Evolutionary conservation across 2,329 filamentous ascomycete genomes (phyloP), one percentile per base, ranked within the genome.

Genomic region (Niveomyces coronatus): DNA sequence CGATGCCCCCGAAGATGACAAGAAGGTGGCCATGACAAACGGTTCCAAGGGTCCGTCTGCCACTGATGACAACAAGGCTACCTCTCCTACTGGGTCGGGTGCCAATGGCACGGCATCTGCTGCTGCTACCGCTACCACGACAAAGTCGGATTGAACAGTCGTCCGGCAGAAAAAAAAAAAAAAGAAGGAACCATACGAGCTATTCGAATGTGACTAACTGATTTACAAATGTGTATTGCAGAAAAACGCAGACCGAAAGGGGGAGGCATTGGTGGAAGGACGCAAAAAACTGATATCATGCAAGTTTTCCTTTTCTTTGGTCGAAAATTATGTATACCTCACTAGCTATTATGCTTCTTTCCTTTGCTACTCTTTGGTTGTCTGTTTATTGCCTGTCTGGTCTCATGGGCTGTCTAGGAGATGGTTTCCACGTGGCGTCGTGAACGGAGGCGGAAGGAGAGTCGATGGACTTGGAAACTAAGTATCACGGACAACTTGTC

Each of bases 1-100:
- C 56, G 89, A 96, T 52, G 89, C 88, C 41, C 85, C 77, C 4
- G 88, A 94, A 47, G 89, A 95, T 43, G 82, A 91, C 41, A 80
- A 81, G 63, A 81, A 81, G 56, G 55, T 57, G 2, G 57, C 52
- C 3, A 55, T 62, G 1, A 54, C 61, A 11, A 62, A 71, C 60
- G 47, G 59, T 5, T 61, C 67, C 8, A 68, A 62, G 2, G 62
- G 71, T 11, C 56, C 60, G 7, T 67, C 71, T 14, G 57, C 64
- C 4, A 58, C 71, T 13, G 64, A 61, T 11, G 74, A 78, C 29
- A 57, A 62, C 31, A 78, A 77, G 57, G 68, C 57, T 14, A 49
- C 55, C 5, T 52, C 70, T 18, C 68, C 74, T 0, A 63, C 67
- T 0, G 67, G 60, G 39, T 60, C 64, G 5, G 53, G 59, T 35